Evolutionary conservation across 169 alveolate species (phyloP).

Genomic region (Babesia ovis): DNA sequence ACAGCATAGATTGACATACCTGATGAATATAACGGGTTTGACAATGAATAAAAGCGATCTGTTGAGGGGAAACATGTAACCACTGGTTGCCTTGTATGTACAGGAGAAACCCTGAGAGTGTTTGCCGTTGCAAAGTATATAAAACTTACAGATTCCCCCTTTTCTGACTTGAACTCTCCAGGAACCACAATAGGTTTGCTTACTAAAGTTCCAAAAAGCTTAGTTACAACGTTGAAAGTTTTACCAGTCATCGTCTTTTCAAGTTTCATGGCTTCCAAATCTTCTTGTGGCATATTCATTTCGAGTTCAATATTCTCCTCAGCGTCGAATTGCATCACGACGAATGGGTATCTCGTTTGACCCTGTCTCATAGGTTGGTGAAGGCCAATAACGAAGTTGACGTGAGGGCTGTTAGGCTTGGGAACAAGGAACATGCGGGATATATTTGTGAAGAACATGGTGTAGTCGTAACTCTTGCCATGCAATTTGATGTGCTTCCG

Average conservation of each 20-base stretch:
- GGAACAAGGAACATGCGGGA: constrained; percentile 92
- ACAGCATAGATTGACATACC: constrained; percentile 38
- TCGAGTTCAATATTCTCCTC: constrained; percentile 88
- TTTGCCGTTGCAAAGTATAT: background rate
- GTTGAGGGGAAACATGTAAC: constrained; percentile 93
- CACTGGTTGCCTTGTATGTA: constrained; percentile 94
- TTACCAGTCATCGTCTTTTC: constrained; percentile 83
- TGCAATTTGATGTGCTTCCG: constrained; percentile 89
- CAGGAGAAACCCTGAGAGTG: constrained; percentile 83
- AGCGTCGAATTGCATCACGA: constrained; percentile 91
- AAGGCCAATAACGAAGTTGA: constrained; percentile 88
- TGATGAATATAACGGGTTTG: constrained; percentile 94
- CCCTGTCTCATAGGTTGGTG: constrained; percentile 95
- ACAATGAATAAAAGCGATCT: constrained; percentile 91
- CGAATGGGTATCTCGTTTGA: constrained; percentile 93
- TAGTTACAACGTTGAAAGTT: constrained; percentile 89
- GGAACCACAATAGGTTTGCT: constrained; percentile 92
- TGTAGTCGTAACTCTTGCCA: constrained; percentile 95
- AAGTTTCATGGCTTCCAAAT: constrained; percentile 80
- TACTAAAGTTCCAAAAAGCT: constrained; percentile 88
- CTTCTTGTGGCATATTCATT: constrained; percentile 87
- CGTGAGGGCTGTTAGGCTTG: constrained; percentile 91
- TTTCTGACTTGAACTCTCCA: constrained; percentile 90
- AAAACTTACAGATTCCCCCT: constrained; percentile 73
- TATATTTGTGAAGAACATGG: constrained; percentile 88